A percentile compares a stretch with the other conserved stretches of the same genome.
phyloP scores from a whole-genome alignment of 352 stramenopile species.

The Globisporangium camurandrum region DNA sequence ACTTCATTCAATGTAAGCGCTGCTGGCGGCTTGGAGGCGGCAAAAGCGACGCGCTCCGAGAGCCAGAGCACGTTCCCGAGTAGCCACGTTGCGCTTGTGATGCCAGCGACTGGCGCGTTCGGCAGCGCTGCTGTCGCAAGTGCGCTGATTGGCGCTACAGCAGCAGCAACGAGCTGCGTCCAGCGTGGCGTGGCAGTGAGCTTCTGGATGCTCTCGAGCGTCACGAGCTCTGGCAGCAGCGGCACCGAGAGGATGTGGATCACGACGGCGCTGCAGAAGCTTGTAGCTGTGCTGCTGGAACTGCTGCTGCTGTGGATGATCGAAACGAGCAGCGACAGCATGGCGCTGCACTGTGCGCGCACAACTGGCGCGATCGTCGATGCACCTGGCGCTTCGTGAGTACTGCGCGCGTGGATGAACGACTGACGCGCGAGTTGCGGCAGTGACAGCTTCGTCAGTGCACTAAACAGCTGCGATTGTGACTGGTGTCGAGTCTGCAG shows the following conservation, averaged over 20 bases:
- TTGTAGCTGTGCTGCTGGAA: neutral
- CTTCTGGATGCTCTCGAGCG: slow-evolving; percentile 11
- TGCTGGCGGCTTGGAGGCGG: slow-evolving; percentile 21
- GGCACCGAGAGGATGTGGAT: slow-evolving; percentile 26
- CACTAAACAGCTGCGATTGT: slow-evolving; percentile 15
- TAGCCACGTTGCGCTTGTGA: slow-evolving; percentile 49
- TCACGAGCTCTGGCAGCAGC: slow-evolving; percentile 26
- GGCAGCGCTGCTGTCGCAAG: slow-evolving; percentile 27
- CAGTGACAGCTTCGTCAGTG: slow-evolving; percentile 19
- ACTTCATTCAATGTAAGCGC: slow-evolving; percentile 24
- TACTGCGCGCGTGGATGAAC: slow-evolving; percentile 15
- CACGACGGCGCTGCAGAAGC: neutral
- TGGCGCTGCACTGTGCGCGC: neutral
- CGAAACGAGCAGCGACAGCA: slow-evolving; percentile 7
- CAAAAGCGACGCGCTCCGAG: slow-evolving; percentile 29
- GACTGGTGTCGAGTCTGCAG: slow-evolving; percentile 1
- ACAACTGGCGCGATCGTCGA: neutral
- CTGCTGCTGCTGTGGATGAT: too few relatives aligned
- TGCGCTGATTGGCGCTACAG: slow-evolving; percentile 16
- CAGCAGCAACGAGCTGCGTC: slow-evolving; percentile 20
- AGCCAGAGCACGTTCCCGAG: slow-evolving; percentile 58
- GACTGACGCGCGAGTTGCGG: slow-evolving; percentile 18
- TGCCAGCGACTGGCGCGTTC: slow-evolving; percentile 29
- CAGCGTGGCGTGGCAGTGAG: slow-evolving; percentile 22
- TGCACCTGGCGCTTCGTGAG: neutral